These are phyloP conservation scores for Rhodotorula sp. DNA, from an alignment of 1,284 basidiomycete species.

Conservation along the genomic window DNA sequence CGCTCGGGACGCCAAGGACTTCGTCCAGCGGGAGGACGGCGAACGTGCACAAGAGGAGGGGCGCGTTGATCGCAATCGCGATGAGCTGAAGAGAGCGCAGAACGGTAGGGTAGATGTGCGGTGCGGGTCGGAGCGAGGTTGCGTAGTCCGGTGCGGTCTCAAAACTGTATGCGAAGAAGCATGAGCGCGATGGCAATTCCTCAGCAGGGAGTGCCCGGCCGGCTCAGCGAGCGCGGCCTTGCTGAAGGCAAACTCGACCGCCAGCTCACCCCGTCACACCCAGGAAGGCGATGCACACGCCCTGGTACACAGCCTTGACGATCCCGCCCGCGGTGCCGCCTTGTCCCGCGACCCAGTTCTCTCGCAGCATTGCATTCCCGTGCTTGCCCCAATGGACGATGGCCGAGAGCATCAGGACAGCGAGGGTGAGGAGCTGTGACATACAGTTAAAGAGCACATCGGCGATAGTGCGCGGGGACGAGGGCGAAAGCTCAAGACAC, in stretches of 20 bases:
- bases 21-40: slow-evolving; percentile 61
- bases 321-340: slow-evolving; percentile 49
- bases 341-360: slow-evolving; percentile 60
- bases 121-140: slow-evolving; percentile 58
- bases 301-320: slow-evolving; percentile 61
- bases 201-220: no score
- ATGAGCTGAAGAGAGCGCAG: slow-evolving; percentile 66
- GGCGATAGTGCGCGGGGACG: no score
- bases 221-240: no score
- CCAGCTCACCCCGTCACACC: slow-evolving; percentile 62
- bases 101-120: slow-evolving; percentile 60
- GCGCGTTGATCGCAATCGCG: slow-evolving; percentile 60
- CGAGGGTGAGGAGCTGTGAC: slow-evolving; percentile 58
- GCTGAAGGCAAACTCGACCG: no score
- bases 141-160: slow-evolving; percentile 62
- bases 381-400: slow-evolving; percentile 59
- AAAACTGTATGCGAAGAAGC: slow-evolving; percentile 56
- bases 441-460: no score
- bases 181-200: background rate
- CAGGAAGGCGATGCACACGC: slow-evolving; percentile 67
- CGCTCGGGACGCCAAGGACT: slow-evolving; percentile 54
- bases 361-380: slow-evolving; percentile 58
- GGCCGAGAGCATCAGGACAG: slow-evolving; percentile 59
- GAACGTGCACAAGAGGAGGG: slow-evolving; percentile 62
- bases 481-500: background rate